Base-by-base conservation (phyloP, 179 eudicot genomes). In the Spergularia azorica region DNA sequence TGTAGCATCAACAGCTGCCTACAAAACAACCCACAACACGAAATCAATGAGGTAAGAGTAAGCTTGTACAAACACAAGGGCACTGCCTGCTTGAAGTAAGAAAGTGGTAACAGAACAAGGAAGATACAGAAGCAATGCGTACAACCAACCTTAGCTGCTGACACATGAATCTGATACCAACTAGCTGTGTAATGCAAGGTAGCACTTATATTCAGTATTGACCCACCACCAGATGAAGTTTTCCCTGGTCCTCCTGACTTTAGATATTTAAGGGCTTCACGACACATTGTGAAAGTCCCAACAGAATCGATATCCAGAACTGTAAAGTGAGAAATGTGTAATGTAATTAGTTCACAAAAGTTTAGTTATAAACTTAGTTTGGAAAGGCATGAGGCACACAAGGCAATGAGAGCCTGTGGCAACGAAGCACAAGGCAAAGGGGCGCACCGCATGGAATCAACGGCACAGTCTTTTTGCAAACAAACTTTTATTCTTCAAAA, bases 201-300 rank as follows among this genome's bases (percentile, higher is more conserved):
- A 74, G 99, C 99, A 88, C 96, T 92, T 63, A 96, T 96, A 76
- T 96, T 96, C 58, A 96, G 48, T 74, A 96, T 94, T 20, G 83
- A 3, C 70, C 99, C 99, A 62, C 99, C 99, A 77, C 85, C 74
- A 69, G 94, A 80, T 56, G 90, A 77, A 71, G 67, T 64, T 80
- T 89, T 90, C 78, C 98, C 97, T 5, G 76, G 83, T 55, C 92
- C 98, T 50, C 92, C 98, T 84, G 89, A 90, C 84, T 87, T 94
- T 13, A 96, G 90, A 84, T 92, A 96, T 55, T 83, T 78, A 6
- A 94, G 89, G 59, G 97, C 92, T 85, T 87, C 97, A 17, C 77
- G 97, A 79, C 98, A 96, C 99, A 96, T 94, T 69, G 97, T 90
- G 84, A 94, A 96, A 56, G 99, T 96, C 61, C 99, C 99, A 72